phyloP scores from a whole-genome alignment of 345 rosid species.

The Lepidium sativum region DNA sequence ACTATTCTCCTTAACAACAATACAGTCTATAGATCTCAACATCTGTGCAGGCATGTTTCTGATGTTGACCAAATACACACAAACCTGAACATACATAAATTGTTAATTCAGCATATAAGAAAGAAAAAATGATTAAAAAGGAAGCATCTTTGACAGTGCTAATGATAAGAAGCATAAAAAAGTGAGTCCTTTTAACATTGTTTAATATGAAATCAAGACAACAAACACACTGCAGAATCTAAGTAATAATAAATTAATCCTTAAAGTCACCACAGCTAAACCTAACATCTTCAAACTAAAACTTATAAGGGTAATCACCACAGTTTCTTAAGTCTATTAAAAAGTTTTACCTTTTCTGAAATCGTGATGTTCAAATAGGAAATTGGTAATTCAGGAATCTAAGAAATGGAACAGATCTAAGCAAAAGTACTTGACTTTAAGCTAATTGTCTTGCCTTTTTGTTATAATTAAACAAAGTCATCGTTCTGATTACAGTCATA shows the following conservation, averaged over 20 bases:
- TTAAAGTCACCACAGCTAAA: background rate
- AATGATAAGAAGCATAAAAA: slow-evolving; percentile 16
- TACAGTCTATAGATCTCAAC: background rate
- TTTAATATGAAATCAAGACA: slow-evolving; percentile 19
- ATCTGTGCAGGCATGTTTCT: background rate
- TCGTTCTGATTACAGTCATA: background rate
- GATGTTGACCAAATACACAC: background rate
- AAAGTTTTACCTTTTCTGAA: too few relatives aligned
- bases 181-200: slow-evolving; percentile 9
- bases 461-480: background rate
- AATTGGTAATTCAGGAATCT: background rate
- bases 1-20: slow-evolving; percentile 1
- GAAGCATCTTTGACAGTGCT: background rate
- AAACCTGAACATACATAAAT: background rate
- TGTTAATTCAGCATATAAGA: slow-evolving; percentile 10
- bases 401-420: slow-evolving; percentile 10
- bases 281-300: slow-evolving; percentile 3
- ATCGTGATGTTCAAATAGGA: too few relatives aligned
- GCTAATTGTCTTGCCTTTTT: background rate
- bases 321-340: background rate
- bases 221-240: slow-evolving; percentile 3
- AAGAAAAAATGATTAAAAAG: background rate
- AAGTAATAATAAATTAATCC: slow-evolving; percentile 8
- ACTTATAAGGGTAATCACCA: background rate
- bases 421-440: background rate